A percentile compares a stretch with the other conserved stretches of the same genome.
These are phyloP conservation scores for Aspergillus cristatus DNA, from an alignment of 495 filamentous ascomycete species.

Conservation along the genomic window DNA sequence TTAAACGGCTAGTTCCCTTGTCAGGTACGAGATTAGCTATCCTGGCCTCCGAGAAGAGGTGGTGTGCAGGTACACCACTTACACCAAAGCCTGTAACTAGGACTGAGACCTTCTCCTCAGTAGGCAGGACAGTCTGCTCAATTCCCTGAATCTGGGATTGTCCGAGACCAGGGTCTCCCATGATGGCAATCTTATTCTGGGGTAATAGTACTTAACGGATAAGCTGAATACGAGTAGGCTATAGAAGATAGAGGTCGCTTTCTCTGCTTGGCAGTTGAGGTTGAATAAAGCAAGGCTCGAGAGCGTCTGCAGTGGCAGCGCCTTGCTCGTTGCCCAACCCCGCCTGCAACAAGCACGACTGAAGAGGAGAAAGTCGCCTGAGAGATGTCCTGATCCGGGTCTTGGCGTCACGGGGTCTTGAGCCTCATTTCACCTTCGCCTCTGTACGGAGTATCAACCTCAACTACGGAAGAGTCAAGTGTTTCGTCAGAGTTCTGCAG, in stretches of 20 bases:
- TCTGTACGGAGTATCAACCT: no score
- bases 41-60: slow-evolving; percentile 5
- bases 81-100: slow-evolving; percentile 68
- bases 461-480: no score
- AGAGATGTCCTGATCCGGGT: neutral
- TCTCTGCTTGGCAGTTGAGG: no score
- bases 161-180: slow-evolving; percentile 33
- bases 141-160: no score
- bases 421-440: no score
- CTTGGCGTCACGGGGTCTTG: slow-evolving; percentile 7
- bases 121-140: no score
- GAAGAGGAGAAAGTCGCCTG: no score
- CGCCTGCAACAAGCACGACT: neutral
- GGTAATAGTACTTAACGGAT: no score
- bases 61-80: slow-evolving; percentile 21
- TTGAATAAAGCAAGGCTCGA: no score
- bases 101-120: slow-evolving; percentile 47
- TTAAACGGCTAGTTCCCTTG: slow-evolving; percentile 51
- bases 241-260: no score
- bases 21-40: neutral
- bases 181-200: slow-evolving; percentile 9
- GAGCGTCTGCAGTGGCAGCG: neutral
- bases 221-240: no score
- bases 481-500: no score
- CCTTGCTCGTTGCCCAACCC: neutral